Evolutionary conservation across 225 moss, liverwort and hornwort species (phyloP).

Genomic region (Marchantia polymorpha): DNA sequence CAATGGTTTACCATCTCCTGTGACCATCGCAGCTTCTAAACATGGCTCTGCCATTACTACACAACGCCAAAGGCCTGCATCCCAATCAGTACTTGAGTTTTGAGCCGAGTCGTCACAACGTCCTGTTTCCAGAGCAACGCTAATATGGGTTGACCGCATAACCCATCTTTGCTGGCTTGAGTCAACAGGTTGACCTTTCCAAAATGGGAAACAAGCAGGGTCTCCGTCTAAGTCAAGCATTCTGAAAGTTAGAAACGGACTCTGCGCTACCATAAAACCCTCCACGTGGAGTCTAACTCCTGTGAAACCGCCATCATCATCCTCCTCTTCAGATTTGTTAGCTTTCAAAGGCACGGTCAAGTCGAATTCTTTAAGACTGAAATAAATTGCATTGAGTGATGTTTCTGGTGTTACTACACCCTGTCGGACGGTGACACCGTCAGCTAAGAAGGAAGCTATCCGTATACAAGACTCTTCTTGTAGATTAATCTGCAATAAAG

Average conservation of each 20-base stretch:
- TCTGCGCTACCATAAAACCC: slow-evolving; percentile 90
- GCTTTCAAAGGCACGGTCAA: slow-evolving; percentile 65
- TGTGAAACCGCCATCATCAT: slow-evolving; percentile 62
- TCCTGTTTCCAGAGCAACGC: slow-evolving; percentile 90
- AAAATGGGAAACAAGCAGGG: slow-evolving; percentile 87
- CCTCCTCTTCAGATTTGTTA: slow-evolving; percentile 52
- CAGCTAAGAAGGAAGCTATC: slow-evolving; percentile 91
- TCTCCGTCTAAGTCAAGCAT: slow-evolving; percentile 86
- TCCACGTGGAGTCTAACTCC: slow-evolving; percentile 97
- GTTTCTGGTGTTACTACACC: slow-evolving; percentile 86
- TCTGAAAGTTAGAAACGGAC: slow-evolving; percentile 78
- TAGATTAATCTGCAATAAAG: slow-evolving; percentile 72
- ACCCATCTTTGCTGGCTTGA: slow-evolving; percentile 97
- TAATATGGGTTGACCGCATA: slow-evolving; percentile 77
- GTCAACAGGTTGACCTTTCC: slow-evolving; percentile 98
- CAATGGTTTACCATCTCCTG: slow-evolving; percentile 76
- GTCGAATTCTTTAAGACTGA: slow-evolving; percentile 93
- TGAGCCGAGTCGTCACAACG: slow-evolving; percentile 71
- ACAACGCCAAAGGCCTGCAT: slow-evolving; percentile 96
- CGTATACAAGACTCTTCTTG: slow-evolving; percentile 91
- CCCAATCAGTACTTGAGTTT: slow-evolving; percentile 75
- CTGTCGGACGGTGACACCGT: slow-evolving; percentile 87
- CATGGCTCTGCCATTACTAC: slow-evolving; percentile 90
- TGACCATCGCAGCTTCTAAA: slow-evolving; percentile 90
- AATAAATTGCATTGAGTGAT: slow-evolving; percentile 83